Base-by-base conservation (phyloP, 225 moss, liverwort and hornwort species). In the Thuidium tamariscinum region DNA sequence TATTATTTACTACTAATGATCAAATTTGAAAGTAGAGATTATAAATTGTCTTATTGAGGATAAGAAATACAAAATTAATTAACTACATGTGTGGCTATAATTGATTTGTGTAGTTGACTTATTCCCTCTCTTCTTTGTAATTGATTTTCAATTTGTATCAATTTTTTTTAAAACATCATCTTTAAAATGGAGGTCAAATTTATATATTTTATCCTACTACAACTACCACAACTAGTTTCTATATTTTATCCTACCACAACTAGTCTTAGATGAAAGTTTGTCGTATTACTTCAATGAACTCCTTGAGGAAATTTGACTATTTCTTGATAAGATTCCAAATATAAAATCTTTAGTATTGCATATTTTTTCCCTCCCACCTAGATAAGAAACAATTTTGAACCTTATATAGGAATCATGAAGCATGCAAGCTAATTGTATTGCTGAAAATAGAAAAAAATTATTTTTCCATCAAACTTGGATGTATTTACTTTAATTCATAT, bases 211-310 rank as follows among this genome's bases (percentile, higher is more conserved):
- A 15, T 1, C 13, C 0, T 0, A 1, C 8, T n/a, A n/a, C n/a
- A n/a, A n/a, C n/a, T n/a, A n/a, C n/a, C n/a, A n/a, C n/a, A n/a
- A n/a, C n/a, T n/a, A n/a, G n/a, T 12, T 37, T 67, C 25, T 25
- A 13, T 41, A 41, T 41, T 25, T 41, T 26, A 15, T 1, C 13
- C 0, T 0, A 1, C 8, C n/a, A 4, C 8, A 71, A 29, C 16
- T 1, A 27, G 14, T 9, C 27, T 42, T 0, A 16, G 0, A 27
- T 1, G 5, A 71, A 25, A 41, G 8, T 4, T 26, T 69, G 15
- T 69, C 0, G 2, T 5, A 41, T 69, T 8, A 69, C 2, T 25
- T 68, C 22, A 4, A 37, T 12, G 4, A 69, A 25, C 5, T 8
- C 8, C 4, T 70, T 27, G 8, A 16, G 1, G 9, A 44, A 26